Evolutionary conservation across 495 filamentous ascomycete genomes (phyloP).

Genomic region (Penicillium parvum): DNA sequence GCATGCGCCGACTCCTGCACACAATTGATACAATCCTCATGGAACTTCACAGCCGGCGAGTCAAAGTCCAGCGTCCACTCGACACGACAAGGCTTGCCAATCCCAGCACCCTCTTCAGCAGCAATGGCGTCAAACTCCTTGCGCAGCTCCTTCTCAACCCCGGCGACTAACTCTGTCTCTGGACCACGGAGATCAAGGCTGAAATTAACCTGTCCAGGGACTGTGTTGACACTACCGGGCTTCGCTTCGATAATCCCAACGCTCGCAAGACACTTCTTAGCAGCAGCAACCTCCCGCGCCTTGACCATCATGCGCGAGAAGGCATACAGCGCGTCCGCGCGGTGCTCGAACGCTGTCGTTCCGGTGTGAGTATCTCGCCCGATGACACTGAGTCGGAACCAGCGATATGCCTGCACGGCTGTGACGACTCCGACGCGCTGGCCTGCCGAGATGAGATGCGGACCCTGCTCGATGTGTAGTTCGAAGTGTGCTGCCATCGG

Average conservation of each 20-base stretch:
- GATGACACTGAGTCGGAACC: constrained; percentile 63
- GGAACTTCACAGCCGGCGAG: constrained; percentile 63
- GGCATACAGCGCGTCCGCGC: constrained; percentile 60
- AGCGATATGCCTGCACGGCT: constrained; percentile 63
- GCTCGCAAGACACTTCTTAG: constrained; percentile 55
- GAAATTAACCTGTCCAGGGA: constrained; percentile 65
- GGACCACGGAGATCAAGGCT: constrained; percentile 67
- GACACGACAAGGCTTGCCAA: constrained; percentile 52
- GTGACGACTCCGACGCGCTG: constrained; percentile 67
- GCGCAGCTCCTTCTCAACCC: constrained; percentile 52
- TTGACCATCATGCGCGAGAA: constrained; percentile 66
- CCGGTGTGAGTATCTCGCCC: constrained; percentile 72
- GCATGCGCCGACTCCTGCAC: constrained; percentile 59
- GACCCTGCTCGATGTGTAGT: constrained; percentile 79
- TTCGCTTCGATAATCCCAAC: constrained; percentile 66
- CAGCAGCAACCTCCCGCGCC: constrained; percentile 57
- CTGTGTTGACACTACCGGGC: constrained; percentile 70
- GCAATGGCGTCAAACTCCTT: constrained; percentile 56
- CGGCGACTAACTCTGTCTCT: constrained; percentile 50
- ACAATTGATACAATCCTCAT: constrained; percentile 63
- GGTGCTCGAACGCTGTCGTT: constrained; percentile 61
- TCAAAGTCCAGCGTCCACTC: constrained; percentile 58
- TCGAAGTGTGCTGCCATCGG: constrained; percentile 82
- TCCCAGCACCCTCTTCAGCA: constrained; percentile 44
- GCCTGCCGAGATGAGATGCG: constrained; percentile 57